Percentiles rank a stretch among this genome's conserved stretches.
These are phyloP conservation scores for Leccinum griseonigrum DNA, from an alignment of 1,284 basidiomycete species.

Conservation along the genomic window DNA sequence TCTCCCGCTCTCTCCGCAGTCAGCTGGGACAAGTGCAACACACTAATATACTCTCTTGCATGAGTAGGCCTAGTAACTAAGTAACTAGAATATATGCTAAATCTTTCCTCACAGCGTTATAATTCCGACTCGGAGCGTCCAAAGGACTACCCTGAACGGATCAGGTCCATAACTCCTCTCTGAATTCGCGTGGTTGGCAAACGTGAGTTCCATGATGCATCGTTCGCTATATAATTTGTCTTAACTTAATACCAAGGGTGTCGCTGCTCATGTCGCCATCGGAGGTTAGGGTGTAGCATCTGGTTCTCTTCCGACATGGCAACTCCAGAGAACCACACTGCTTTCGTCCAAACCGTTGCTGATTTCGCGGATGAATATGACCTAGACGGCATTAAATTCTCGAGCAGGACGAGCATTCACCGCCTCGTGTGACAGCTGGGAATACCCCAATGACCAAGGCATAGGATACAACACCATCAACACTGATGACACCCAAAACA, in stretches of 20 bases:
- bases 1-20: conserved; percentile 35
- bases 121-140: conserved; percentile 36
- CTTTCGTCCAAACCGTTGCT: conserved; percentile 61
- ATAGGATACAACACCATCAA: conserved; percentile 45
- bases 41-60: conserved; percentile 43
- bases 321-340: conserved; percentile 44
- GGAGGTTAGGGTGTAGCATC: background rate
- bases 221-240: background rate
- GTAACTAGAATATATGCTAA: background rate
- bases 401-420: conserved; percentile 1
- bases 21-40: conserved; percentile 48
- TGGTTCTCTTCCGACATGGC: conserved; percentile 1
- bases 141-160: conserved; percentile 36
- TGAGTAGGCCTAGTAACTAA: background rate
- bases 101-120: conserved; percentile 34
- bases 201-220: background rate
- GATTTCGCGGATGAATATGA: conserved; percentile 42
- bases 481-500: conserved; percentile 41
- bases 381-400: conserved; percentile 18
- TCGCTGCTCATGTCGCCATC: background rate
- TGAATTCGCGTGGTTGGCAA: conserved; percentile 48
- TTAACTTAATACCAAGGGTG: background rate
- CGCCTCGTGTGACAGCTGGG: conserved; percentile 35
- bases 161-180: conserved; percentile 38
- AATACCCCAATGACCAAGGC: conserved; percentile 50